Conservation (phyloP, 2,329 filamentous ascomycete species). For the Didymella glomerata region DNA sequence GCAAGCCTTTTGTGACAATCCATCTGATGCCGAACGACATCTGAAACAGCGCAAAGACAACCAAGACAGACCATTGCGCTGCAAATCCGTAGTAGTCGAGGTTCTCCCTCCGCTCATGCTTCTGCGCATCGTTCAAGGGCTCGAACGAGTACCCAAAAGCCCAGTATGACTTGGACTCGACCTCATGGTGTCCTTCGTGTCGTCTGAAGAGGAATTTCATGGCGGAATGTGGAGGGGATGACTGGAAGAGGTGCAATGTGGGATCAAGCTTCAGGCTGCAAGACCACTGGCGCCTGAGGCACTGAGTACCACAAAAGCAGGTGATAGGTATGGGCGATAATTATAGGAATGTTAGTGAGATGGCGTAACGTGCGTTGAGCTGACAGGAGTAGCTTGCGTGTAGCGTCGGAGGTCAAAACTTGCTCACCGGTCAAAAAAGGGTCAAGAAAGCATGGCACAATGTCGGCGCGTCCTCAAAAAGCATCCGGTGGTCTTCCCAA, state of each 20-base stretch:
- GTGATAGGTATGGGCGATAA: conserved; percentile 2
- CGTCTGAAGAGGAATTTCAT: conserved; percentile 34
- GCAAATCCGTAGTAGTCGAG: conserved; percentile 65
- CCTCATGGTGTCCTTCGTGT: conserved; percentile 37
- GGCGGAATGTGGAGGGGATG: neutral
- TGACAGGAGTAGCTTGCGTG: conserved; percentile 21
- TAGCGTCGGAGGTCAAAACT: conserved; percentile 25
- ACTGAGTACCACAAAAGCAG: conserved; percentile 2
- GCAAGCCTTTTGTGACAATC: conserved; percentile 38
- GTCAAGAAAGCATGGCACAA: neutral
- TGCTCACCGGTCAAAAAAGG: conserved; percentile 18
- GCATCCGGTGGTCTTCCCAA: neutral
- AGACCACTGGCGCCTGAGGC: neutral
- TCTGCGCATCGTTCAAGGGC: conserved; percentile 59
- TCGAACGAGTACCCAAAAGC: conserved; percentile 62
- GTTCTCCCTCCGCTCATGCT: conserved; percentile 59
- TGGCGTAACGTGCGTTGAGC: conserved; percentile 20
- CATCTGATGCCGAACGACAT: conserved; percentile 50
- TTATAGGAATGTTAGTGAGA: conserved; percentile 14
- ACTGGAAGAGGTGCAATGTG: conserved; percentile 7
- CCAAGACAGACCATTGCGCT: conserved; percentile 63
- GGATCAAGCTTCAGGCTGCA: conserved; percentile 2
- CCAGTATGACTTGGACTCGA: conserved; percentile 38
- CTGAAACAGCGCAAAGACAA: conserved; percentile 56
- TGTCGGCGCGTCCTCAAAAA: neutral